A percentile compares a stretch with the other conserved stretches of the same genome.
These are phyloP conservation scores for Dalbergia cochinchinensis DNA, from an alignment of 306 rosid genomes.

Conservation along the genomic window DNA sequence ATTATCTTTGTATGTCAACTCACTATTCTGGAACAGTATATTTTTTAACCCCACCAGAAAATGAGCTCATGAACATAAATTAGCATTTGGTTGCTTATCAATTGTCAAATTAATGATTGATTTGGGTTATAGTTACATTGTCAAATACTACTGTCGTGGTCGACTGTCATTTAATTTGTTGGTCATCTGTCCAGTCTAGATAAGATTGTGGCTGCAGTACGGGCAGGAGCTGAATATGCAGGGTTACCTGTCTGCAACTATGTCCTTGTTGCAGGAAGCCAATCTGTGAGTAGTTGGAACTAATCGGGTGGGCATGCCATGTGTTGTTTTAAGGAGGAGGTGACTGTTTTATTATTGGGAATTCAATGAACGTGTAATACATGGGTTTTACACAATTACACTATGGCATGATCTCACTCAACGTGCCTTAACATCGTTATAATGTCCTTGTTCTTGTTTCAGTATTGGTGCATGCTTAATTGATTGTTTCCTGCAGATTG, in stretches of 20 bases:
- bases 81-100: conserved; percentile 28
- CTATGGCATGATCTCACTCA: not conserved
- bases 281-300: conserved; percentile 84
- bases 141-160: conserved; percentile 1
- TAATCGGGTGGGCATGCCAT: conserved; percentile 81
- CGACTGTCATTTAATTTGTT: conserved; percentile 42
- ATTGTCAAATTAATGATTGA: conserved; percentile 25
- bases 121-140: conserved; percentile 21
- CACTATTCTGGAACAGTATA: too few species aligned
- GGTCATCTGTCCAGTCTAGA: conserved; percentile 66
- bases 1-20: too few species aligned
- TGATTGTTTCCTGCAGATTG: conserved; percentile 58
- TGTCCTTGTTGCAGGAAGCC: conserved; percentile 92
- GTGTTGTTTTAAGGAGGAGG: conserved; percentile 90
- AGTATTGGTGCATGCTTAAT: conserved; percentile 16
- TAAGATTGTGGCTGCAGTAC: conserved; percentile 79
- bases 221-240: conserved; percentile 91
- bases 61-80: conserved; percentile 2
- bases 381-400: conserved; percentile 18
- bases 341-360: conserved; percentile 50
- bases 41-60: not conserved
- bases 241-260: conserved; percentile 71
- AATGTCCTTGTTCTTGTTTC: not conserved
- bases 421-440: not conserved
- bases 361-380: conserved; percentile 30